These are phyloP conservation scores for Vachellia collinsii DNA, from an alignment of 306 rosid genomes.

Conservation along the genomic window DNA sequence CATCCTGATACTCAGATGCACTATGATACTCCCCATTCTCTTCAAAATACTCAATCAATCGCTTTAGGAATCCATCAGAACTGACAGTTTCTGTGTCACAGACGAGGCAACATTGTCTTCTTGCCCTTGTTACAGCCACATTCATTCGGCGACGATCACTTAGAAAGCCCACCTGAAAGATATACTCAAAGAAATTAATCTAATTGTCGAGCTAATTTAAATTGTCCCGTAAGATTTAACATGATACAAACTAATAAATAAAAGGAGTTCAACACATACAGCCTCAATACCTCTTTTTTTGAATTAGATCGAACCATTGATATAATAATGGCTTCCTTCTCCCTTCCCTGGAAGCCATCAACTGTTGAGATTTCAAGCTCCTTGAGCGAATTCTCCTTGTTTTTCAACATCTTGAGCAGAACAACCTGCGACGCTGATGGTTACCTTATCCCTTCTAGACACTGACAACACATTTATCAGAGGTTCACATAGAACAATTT, in stretches of 20 bases:
- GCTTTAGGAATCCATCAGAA: slow-evolving; percentile 74
- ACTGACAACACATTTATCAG: slow-evolving; percentile 12
- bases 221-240: neutral
- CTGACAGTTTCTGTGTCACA: slow-evolving; percentile 91
- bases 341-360: slow-evolving; percentile 98
- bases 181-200: slow-evolving; percentile 26
- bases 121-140: slow-evolving; percentile 95
- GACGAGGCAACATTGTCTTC: slow-evolving; percentile 93
- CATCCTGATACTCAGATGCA: slow-evolving; percentile 85
- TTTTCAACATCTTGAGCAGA: slow-evolving; percentile 75
- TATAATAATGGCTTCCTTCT: slow-evolving; percentile 92
- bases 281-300: slow-evolving; percentile 71
- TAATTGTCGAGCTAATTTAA: slow-evolving; percentile 5
- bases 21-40: slow-evolving; percentile 86
- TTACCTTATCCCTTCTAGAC: slow-evolving; percentile 25
- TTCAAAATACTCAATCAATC: slow-evolving; percentile 92
- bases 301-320: slow-evolving; percentile 98
- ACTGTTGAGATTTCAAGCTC: slow-evolving; percentile 93
- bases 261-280: slow-evolving; percentile 19
- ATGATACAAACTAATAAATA: neutral
- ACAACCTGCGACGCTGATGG: slow-evolving; percentile 68
- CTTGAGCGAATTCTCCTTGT: slow-evolving; percentile 73
- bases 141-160: slow-evolving; percentile 97
- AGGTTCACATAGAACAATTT: slow-evolving; percentile 31
- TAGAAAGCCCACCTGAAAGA: slow-evolving; percentile 88